Evolutionary conservation across 2,329 filamentous ascomycete genomes (phyloP).

Genomic region (Fusarium sp.): DNA sequence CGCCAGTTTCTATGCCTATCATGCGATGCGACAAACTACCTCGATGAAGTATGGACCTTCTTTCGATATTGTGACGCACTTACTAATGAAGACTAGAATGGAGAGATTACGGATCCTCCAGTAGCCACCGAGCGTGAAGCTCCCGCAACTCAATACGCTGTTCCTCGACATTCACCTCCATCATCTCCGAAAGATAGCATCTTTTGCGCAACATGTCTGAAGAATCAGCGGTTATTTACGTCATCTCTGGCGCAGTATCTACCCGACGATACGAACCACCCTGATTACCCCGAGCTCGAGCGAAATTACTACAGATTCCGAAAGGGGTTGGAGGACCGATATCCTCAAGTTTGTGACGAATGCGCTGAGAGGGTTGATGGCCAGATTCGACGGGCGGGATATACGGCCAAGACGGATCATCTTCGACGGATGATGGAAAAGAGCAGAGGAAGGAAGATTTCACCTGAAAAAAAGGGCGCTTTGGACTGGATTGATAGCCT

Average conservation of each 20-base stretch:
- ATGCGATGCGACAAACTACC: slow-evolving; percentile 88
- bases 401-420: slow-evolving; percentile 85
- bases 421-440: slow-evolving; percentile 78
- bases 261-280: slow-evolving; percentile 69
- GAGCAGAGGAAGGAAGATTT: slow-evolving; percentile 53
- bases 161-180: slow-evolving; percentile 48
- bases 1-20: slow-evolving; percentile 76
- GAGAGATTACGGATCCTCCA: slow-evolving; percentile 89
- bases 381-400: slow-evolving; percentile 75
- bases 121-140: slow-evolving; percentile 60
- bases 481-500: slow-evolving; percentile 55
- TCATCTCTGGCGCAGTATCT: slow-evolving; percentile 83
- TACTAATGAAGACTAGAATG: slow-evolving; percentile 64
- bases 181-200: slow-evolving; percentile 45
- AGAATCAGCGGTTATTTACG: slow-evolving; percentile 87
- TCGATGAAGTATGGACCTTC: slow-evolving; percentile 74
- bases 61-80: rapidly evolving
- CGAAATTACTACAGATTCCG: slow-evolving; percentile 75
- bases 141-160: slow-evolving; percentile 57
- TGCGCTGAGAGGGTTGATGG: slow-evolving; percentile 80
- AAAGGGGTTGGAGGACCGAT: slow-evolving; percentile 78
- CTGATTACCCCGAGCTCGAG: slow-evolving; percentile 75
- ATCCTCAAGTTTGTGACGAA: slow-evolving; percentile 85
- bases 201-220: slow-evolving; percentile 81
- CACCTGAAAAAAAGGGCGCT: slow-evolving; percentile 44